These are phyloP conservation scores for Microcyclospora pomicola DNA, from an alignment of 2,329 filamentous ascomycete species.

Conservation along the genomic window DNA sequence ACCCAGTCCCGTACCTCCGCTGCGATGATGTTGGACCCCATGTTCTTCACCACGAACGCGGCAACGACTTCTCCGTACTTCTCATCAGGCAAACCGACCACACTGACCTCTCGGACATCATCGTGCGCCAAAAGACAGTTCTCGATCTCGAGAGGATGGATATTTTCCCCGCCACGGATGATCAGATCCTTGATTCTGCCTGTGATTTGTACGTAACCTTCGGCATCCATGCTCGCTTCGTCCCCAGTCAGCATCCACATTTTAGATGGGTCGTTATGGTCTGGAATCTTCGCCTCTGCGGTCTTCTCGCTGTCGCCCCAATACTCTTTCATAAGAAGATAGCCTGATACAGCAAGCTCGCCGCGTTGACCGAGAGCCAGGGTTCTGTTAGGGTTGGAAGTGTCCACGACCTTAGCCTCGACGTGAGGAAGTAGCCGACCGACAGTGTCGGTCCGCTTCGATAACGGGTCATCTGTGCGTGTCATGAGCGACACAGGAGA, in stretches of 20 bases:
- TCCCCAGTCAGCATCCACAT: conserved; percentile 90
- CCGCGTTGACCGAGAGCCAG: conserved; percentile 55
- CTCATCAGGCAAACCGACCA: conserved; percentile 72
- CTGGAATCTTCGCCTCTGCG: conserved; percentile 49
- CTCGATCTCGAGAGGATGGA: conserved; percentile 85
- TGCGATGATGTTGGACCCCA: conserved; percentile 35
- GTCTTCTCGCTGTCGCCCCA: conserved; percentile 63
- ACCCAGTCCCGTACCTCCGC: conserved; percentile 62
- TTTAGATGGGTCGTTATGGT: conserved; percentile 41
- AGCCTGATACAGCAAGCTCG: conserved; percentile 72
- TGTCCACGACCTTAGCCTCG: conserved; percentile 59
- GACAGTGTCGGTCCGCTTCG: conserved; percentile 60
- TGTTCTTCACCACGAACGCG: conserved; percentile 57
- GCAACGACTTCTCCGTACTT: conserved; percentile 76
- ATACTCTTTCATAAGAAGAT: conserved; percentile 83
- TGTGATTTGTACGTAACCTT: conserved; percentile 80
- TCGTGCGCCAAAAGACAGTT: conserved; percentile 67
- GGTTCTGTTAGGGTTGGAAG: conserved; percentile 43
- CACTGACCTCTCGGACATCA: conserved; percentile 59
- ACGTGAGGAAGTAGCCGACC: conserved; percentile 79
- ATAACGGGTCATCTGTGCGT: conserved; percentile 56
- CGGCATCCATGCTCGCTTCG: conserved; percentile 68
- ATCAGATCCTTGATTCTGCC: conserved; percentile 90
- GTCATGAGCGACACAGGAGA: conserved; percentile 67
- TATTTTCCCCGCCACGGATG: conserved; percentile 90